Evolutionary conservation across 805 yeast genomes (phyloP), one percentile per base, ranked within the genome.

Genomic region (Ogataea angusta): DNA sequence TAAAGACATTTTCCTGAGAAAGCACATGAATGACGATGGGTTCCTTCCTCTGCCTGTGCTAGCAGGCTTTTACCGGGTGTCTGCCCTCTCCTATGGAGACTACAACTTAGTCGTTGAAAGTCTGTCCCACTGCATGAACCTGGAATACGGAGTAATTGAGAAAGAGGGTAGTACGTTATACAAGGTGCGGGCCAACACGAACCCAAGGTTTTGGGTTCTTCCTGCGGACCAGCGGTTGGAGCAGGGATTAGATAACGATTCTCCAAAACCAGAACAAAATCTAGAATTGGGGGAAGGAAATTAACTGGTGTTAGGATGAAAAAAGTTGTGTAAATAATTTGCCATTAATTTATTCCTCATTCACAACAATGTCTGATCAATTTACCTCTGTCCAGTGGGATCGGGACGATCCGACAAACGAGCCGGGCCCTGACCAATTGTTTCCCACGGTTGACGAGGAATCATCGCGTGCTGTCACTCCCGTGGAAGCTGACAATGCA

Each of bases 1-100:
- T 53, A 85, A 88, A 66, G 99, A 93, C 66, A 68, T 82, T 37
- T 91, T 67, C 60, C 72, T 93, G 64, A 79, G 96, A 64, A 75
- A 78, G 49, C 85, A 85, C 55, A 85, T 91, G 95, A 77, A 82
- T 62, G 54, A 73, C 34, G 71, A 78, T 44, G 96, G 96, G 18
- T 81, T 82, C 72, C 73, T 89, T 40, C 78, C 81, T 24, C 63
- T 88, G 43, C 57, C 62, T 5, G 71, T 78, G 42, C 72, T 88
- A 48, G 78, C 87, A 45, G 68, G 72, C 44, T 89, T 89, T 63
- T 79, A 83, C 68, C 77, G 96, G 57, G 80, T 91, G 52, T 76
- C 80, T 58, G 74, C 78, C 43, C 66, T 85, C 32, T 73, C 82
- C 40, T 73, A 69, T 37, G 83, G 82, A 38, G 80, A 80, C 52